Evolutionary conservation across 352 stramenopile genomes (phyloP).

Genomic region (Thraustochytrium sp.): DNA sequence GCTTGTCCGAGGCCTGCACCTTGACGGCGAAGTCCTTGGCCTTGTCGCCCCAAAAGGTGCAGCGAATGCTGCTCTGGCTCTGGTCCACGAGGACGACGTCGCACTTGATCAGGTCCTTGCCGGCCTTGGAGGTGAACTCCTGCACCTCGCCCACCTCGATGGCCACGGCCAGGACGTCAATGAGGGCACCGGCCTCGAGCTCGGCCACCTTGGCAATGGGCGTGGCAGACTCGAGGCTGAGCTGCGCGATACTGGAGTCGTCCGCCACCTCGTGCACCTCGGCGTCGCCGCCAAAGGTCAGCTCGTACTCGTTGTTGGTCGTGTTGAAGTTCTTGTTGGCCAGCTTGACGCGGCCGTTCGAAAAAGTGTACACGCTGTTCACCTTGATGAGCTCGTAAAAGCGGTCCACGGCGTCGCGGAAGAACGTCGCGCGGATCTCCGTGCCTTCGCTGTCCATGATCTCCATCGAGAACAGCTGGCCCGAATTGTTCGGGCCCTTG

Average conservation of each 20-base stretch:
- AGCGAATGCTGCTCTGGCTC: slow-evolving; percentile 85
- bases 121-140: slow-evolving; percentile 87
- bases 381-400: slow-evolving; percentile 85
- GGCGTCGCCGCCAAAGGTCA: slow-evolving; percentile 92
- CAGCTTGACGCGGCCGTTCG: slow-evolving; percentile 88
- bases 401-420: slow-evolving; percentile 96
- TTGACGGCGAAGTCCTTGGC: slow-evolving; percentile 54
- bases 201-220: slow-evolving; percentile 84
- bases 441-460: slow-evolving; percentile 86
- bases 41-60: slow-evolving; percentile 91
- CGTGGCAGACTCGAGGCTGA: slow-evolving; percentile 75
- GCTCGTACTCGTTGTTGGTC: slow-evolving; percentile 94
- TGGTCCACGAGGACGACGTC: slow-evolving; percentile 93
- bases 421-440: slow-evolving; percentile 96
- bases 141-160: slow-evolving; percentile 78
- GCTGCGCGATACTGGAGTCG: slow-evolving; percentile 76
- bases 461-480: slow-evolving; percentile 91
- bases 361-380: slow-evolving; percentile 86
- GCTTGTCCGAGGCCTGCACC: slow-evolving; percentile 73
- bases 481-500: slow-evolving; percentile 57
- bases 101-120: slow-evolving; percentile 89
- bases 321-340: slow-evolving; percentile 94
- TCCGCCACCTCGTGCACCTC: slow-evolving; percentile 84
- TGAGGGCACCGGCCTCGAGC: slow-evolving; percentile 69
- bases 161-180: slow-evolving; percentile 94